Evolutionary conservation across 176 grass and related monocot genomes (phyloP), one percentile per base, ranked within the genome.

Genomic region (Triticum dicoccoides): DNA sequence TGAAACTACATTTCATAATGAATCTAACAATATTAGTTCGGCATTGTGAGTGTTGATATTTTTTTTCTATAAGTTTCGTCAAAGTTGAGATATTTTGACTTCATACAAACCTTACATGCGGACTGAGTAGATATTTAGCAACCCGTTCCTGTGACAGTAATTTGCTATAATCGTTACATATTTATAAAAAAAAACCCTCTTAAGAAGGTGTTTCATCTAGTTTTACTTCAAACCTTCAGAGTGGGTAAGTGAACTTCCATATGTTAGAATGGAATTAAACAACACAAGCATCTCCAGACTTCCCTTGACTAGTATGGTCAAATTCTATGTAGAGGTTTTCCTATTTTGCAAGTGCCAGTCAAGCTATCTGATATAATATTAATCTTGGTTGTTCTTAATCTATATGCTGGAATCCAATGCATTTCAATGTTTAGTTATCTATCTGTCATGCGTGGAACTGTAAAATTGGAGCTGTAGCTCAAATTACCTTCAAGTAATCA

Each of bases 211-310:
- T 34, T 69, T 5, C 24, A 85, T 66, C 47, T 76, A 89, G 23
- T 68, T 35, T 81, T 68, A 27, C 77, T 67, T 85, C 73, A 27
- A 21, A 83, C 27, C 2, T 83, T 44, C 9, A 61, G 37, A 14
- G 18, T 10, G 9, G 61, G 73, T 87, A 65, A 33, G 47, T 83
- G 61, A 78, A 83, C 18, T 61, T 83, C 68, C 5, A 21, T 83
- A 62, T 51, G 62, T 59, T 69, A 37, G 34, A 29, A 34, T 54
- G 34, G 47, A 83, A 61, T 42, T 83, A 38, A 83, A 25, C 7
- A 82, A 56, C 18, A 17, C 11, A 20, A 44, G 18, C 34, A 37
- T 70, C 29, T 54, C 27, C 64, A 35, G 23, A 32, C 13, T 69
- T 88, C 38, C 69, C 63, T 83, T 78, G 29, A 27, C 47, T 69